Evolutionary conservation across 108 stramenopile species (phyloP).

Genomic region (Fragilariopsis cylindrus): DNA sequence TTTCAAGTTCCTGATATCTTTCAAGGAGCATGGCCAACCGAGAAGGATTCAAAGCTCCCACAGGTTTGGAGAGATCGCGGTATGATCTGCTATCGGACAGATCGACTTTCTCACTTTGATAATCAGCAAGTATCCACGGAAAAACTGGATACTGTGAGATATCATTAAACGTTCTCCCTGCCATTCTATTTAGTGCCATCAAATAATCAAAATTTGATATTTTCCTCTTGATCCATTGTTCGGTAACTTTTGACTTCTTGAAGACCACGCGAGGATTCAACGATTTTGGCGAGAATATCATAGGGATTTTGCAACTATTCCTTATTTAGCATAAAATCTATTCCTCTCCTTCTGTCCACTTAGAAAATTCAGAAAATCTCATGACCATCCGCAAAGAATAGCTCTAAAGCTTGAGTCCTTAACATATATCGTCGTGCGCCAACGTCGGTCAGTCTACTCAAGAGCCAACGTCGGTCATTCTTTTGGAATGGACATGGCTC

Average conservation of each 20-base stretch:
- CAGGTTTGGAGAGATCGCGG: conserved; percentile 83
- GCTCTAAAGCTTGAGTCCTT: conserved; percentile 85
- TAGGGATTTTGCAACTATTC: conserved; percentile 76
- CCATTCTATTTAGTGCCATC: conserved; percentile 90
- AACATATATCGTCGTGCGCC: conserved; percentile 93
- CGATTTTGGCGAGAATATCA: conserved; percentile 75
- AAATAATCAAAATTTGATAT: conserved; percentile 91
- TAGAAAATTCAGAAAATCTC: conserved; percentile 86
- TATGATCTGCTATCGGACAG: conserved; percentile 7
- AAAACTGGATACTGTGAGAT: conserved; percentile 98
- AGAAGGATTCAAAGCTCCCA: conserved; percentile 91
- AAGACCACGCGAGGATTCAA: conserved; percentile 77
- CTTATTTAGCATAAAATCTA: conserved; percentile 73
- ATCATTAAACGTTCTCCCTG: conserved; percentile 96
- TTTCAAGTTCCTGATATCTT: conserved; percentile 65
- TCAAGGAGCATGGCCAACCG: conserved; percentile 90
- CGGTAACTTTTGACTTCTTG: conserved; percentile 67
- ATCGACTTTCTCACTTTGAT: conserved; percentile 72
- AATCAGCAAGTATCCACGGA: conserved; percentile 97
- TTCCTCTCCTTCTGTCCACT: conserved; percentile 72
- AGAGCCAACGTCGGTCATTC: conserved; percentile 61
- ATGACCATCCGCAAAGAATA: conserved; percentile 87
- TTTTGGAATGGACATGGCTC: conserved; percentile 32
- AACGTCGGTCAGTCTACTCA: conserved; percentile 69
- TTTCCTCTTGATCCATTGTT: conserved; percentile 74